Conservation (phyloP, 495 filamentous ascomycete genomes). For the Penicillium subrubescens region DNA sequence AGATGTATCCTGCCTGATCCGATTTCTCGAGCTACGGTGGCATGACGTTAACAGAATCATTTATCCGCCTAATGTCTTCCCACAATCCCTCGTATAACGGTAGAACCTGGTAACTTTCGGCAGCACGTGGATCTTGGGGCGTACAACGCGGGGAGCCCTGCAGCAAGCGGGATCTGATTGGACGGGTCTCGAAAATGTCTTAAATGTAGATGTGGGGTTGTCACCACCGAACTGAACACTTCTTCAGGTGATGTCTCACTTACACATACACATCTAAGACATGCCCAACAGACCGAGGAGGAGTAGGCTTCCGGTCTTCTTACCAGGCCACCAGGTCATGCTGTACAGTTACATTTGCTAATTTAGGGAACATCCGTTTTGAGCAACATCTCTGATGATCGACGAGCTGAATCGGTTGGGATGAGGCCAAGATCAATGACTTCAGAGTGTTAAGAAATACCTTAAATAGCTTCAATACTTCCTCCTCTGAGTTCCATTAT, state of each 20-base stretch:
- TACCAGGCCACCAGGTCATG: not conserved
- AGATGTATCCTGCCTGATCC: not conserved
- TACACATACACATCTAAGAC: conserved; percentile 13
- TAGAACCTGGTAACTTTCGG: not conserved
- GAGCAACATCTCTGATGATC: conserved; percentile 2
- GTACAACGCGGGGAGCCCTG: conserved; percentile 16
- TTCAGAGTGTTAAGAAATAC: not conserved
- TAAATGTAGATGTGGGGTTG: conserved; percentile 1
- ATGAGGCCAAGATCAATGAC: not conserved
- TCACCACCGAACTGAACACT: not conserved
- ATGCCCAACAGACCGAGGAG: conserved; percentile 2
- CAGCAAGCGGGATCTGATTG: conserved; percentile 9
- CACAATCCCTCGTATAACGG: not conserved
- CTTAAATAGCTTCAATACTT: conserved; percentile 14
- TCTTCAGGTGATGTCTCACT: conserved; percentile 16
- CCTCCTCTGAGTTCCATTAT: not conserved
- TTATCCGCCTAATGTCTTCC: not conserved
- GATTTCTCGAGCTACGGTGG: not conserved
- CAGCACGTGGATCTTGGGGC: conserved; percentile 1
- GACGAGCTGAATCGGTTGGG: not conserved
- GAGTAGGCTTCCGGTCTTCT: not conserved
- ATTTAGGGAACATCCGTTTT: conserved; percentile 12
- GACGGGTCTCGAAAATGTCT: conserved; percentile 17
- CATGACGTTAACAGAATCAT: not conserved
- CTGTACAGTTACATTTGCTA: conserved; percentile 20